Evolutionary conservation across 768 basidiomycete species (phyloP).

Genomic region (Tricholoma sp.): DNA sequence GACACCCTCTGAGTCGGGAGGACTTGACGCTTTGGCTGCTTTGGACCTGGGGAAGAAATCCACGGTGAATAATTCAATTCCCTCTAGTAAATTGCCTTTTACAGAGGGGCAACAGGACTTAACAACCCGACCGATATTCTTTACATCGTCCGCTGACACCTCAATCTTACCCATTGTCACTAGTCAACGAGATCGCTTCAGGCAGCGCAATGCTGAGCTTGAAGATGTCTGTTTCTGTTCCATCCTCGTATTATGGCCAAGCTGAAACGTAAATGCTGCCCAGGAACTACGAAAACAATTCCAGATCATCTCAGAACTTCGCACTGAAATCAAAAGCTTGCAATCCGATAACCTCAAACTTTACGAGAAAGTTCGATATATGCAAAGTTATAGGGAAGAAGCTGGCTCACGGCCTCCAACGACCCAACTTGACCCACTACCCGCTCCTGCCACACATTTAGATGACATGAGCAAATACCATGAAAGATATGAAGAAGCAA

Average conservation of each 20-base stretch:
- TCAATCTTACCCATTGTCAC: slow-evolving; percentile 99
- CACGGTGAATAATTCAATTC: slow-evolving; percentile 25
- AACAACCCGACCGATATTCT: slow-evolving; percentile 11
- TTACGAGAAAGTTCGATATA: slow-evolving; percentile 98
- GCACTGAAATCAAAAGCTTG: slow-evolving; percentile 84
- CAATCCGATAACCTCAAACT: slow-evolving; percentile 96
- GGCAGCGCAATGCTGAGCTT: slow-evolving; percentile 93
- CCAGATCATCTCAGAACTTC: slow-evolving; percentile 90
- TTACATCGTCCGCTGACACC: slow-evolving; percentile 62
- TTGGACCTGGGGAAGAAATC: slow-evolving; percentile 65
- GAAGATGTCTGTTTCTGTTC: slow-evolving; percentile 66
- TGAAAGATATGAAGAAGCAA: slow-evolving; percentile 89
- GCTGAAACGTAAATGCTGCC: background rate
- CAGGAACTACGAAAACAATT: slow-evolving; percentile 95
- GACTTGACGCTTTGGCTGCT: slow-evolving; percentile 59
- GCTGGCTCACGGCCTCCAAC: slow-evolving; percentile 46
- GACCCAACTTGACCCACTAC: slow-evolving; percentile 67
- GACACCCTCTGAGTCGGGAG: slow-evolving; percentile 25
- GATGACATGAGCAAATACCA: slow-evolving; percentile 89
- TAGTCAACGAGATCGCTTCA: slow-evolving; percentile 94
- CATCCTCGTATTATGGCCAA: background rate
- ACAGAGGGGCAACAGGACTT: slow-evolving; percentile 7
- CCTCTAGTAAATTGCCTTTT: background rate
- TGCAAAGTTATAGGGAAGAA: slow-evolving; percentile 93
- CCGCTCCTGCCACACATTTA: slow-evolving; percentile 35